A percentile compares a stretch with the other conserved stretches of the same genome.
Evolutionary conservation across 2,329 filamentous ascomycete species (phyloP).

Genomic region (Clonostachys rosea): DNA sequence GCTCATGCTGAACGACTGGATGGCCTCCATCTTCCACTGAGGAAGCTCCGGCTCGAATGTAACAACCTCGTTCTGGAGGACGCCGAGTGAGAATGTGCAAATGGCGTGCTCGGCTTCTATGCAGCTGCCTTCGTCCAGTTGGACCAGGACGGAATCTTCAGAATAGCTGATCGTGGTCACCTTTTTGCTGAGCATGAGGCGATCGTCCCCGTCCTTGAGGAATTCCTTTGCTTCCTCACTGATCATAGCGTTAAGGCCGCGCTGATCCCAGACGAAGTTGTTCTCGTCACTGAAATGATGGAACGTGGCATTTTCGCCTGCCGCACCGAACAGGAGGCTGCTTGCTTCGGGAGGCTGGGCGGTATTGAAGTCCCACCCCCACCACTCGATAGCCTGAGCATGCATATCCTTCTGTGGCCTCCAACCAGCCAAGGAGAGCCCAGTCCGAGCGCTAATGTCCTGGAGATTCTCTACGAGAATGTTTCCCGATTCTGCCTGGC

Average conservation of each 20-base stretch:
- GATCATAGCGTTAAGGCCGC: constrained; percentile 57
- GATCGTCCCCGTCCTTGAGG: constrained; percentile 43
- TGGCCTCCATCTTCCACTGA: constrained; percentile 58
- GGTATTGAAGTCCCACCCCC: constrained; percentile 48
- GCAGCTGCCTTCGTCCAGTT: constrained; percentile 48
- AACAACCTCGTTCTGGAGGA: constrained; percentile 58
- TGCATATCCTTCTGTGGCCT: constrained; percentile 45
- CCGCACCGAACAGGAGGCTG: constrained; percentile 50
- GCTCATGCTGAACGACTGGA: constrained; percentile 62
- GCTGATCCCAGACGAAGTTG: constrained; percentile 55
- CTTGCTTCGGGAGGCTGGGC: constrained; percentile 50
- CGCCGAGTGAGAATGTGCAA: constrained; percentile 64
- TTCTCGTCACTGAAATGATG: constrained; percentile 58
- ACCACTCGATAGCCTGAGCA: constrained; percentile 37
- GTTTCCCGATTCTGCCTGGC: constrained; percentile 44
- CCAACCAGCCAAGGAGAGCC: constrained; percentile 49
- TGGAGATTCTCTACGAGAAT: constrained; percentile 51
- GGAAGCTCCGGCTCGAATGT: constrained; percentile 55
- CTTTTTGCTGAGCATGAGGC: constrained; percentile 53
- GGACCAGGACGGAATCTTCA: constrained; percentile 40
- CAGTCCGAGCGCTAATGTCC: constrained; percentile 49
- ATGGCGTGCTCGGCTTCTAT: constrained; percentile 58
- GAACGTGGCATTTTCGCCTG: constrained; percentile 56
- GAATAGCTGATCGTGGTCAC: constrained; percentile 51
- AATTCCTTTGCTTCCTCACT: constrained; percentile 53